Evolutionary conservation across 202 grass and related monocot species (phyloP).

Genomic region (Setaria italica): DNA sequence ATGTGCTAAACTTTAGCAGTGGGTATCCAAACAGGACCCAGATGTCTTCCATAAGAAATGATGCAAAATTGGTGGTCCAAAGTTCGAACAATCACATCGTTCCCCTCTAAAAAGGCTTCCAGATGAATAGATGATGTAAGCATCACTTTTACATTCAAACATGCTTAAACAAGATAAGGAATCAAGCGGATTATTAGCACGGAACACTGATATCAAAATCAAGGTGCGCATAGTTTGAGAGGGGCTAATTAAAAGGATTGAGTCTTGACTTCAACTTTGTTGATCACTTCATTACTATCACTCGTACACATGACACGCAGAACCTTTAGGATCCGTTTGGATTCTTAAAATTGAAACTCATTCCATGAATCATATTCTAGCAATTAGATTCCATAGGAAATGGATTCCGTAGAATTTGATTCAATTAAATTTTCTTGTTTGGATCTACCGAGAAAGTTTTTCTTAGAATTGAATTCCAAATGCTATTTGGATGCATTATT

Average conservation of each 20-base stretch:
- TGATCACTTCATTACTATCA: background rate
- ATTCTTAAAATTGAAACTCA: too few species aligned
- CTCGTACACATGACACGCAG: background rate
- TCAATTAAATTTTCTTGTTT: too few species aligned
- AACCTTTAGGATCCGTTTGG: too few species aligned
- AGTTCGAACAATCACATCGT: background rate
- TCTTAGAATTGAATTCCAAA: too few species aligned
- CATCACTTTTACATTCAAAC: background rate
- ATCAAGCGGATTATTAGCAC: background rate
- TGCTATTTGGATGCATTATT: too few species aligned
- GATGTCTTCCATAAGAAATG: background rate
- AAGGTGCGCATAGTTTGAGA: background rate
- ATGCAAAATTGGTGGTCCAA: constrained; percentile 14
- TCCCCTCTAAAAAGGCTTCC: background rate
- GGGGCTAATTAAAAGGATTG: background rate
- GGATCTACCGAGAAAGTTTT: too few species aligned
- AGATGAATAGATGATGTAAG: background rate
- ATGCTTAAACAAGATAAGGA: background rate
- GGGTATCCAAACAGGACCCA: too few species aligned
- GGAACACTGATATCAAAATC: background rate
- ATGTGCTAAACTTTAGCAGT: too few species aligned
- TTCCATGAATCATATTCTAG: too few species aligned
- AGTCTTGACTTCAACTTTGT: background rate
- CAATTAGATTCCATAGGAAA: too few species aligned
- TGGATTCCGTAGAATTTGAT: too few species aligned